Base-by-base conservation (phyloP, 2,329 filamentous ascomycete genomes). In the Daldinia eschscholtzii region DNA sequence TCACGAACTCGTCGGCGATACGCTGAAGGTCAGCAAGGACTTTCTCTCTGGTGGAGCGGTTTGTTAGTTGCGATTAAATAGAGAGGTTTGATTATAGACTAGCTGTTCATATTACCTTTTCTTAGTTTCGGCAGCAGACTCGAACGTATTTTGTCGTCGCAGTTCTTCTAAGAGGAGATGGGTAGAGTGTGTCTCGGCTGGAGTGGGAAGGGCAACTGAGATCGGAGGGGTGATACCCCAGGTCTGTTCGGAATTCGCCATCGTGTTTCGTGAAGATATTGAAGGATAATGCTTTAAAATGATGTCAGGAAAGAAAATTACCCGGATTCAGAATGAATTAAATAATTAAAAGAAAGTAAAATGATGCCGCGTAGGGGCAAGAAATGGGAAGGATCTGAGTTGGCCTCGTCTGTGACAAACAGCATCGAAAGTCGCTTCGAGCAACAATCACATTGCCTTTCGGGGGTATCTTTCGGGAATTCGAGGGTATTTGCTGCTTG, bases 121-220 rank as follows among this genome's bases (percentile, higher is more conserved):
- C 70, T 93, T 87, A 2, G 93, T 97, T 78, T 97, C 96, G 48
- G 92, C 86, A 13, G 89, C 87, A 59, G 88, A 89, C 81, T 98
- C 96, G 76, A 97, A 99, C 59, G 96, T 97, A 81, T 97, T 95
- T 81, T 98, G 93, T 44, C 86, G 86, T 79, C 93, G 93, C 68
- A 99, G 83, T 81, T 98, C 94, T 63, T 92, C 89, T 64, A 97
- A 87, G 50, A 99, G 87, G 63, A 90, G 86, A 73, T 93, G 90
- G 75, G 93, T 97, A 57, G 92, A 88, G 71, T 91, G 86, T 64
- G 91, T 88, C 79, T 99, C 95, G 41, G 87, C 83, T 62, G 91
- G 87, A 0, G 92, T 96, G 4, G 96, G 96, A 26, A 94, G 85
- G 23, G 86, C 84, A 12, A 86, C 87, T 20, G 94, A 97, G 41